These are phyloP conservation scores for Populus hybrid DNA, from an alignment of 441 rosid genomes.

Conservation along the genomic window DNA sequence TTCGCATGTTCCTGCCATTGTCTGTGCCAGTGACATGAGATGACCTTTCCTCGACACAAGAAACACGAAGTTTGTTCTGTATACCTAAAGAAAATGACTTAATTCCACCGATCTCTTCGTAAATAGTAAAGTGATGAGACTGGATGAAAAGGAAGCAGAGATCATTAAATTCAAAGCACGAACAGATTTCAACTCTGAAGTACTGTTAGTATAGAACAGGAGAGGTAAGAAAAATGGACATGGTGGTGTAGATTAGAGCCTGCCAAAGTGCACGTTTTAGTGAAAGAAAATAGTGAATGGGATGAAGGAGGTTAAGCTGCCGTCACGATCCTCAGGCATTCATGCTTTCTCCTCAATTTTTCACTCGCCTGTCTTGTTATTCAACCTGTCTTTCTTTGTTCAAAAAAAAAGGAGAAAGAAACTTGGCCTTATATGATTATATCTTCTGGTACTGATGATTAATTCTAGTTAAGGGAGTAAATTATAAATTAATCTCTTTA, in stretches of 20 bases:
- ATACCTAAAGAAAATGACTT: slow-evolving; percentile 15
- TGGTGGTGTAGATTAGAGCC: slow-evolving; percentile 11
- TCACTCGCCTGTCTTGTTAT: background rate
- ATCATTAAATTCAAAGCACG: background rate
- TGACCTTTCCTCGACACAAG: slow-evolving; percentile 33
- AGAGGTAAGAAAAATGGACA: slow-evolving; percentile 24
- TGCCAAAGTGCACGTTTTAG: slow-evolving; percentile 24
- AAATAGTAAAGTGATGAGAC: slow-evolving; percentile 10
- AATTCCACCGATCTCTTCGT: slow-evolving; percentile 3
- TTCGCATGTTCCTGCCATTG: slow-evolving; percentile 47
- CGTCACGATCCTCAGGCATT: slow-evolving; percentile 15
- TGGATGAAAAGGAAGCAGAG: background rate
- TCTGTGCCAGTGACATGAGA: slow-evolving; percentile 28
- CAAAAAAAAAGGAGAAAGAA: too few species aligned
- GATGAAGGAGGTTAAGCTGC: slow-evolving; percentile 18
- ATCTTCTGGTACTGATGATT: too few species aligned
- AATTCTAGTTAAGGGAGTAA: too few species aligned
- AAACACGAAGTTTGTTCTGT: slow-evolving; percentile 20
- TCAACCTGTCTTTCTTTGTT: background rate
- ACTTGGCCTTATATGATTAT: too few species aligned
- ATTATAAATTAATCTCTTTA: too few species aligned
- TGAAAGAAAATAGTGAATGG: slow-evolving; percentile 25
- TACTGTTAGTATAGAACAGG: background rate
- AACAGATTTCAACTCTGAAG: background rate
- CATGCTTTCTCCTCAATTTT: background rate